These are phyloP conservation scores for Lentithecium fluviatile DNA, from an alignment of 495 filamentous ascomycete species.

Conservation along the genomic window DNA sequence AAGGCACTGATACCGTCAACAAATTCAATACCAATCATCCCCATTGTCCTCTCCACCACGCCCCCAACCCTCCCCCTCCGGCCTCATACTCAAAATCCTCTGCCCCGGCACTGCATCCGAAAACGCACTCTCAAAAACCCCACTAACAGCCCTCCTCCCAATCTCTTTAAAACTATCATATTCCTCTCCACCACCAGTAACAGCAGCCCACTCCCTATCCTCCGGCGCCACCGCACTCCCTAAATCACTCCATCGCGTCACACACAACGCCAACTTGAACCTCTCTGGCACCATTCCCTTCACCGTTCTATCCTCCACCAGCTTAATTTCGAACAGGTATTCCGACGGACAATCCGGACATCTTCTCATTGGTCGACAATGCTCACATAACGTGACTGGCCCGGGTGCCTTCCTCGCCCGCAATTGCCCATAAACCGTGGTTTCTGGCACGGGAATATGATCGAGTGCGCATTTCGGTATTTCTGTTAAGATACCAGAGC, in stretches of 20 bases:
- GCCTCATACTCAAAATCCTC: constrained; percentile 57
- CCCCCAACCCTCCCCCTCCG: constrained; percentile 48
- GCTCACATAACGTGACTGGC: constrained; percentile 52
- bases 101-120: constrained; percentile 57
- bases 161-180: constrained; percentile 56
- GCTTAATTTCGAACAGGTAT: constrained; percentile 58
- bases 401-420: constrained; percentile 43
- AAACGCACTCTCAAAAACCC: constrained; percentile 57
- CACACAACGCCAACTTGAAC: constrained; percentile 59
- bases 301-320: constrained; percentile 51
- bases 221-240: constrained; percentile 52
- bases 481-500: constrained; percentile 57
- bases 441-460: constrained; percentile 50
- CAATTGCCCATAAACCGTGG: constrained; percentile 13
- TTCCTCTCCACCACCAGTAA: constrained; percentile 44
- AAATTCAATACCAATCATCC: constrained; percentile 53
- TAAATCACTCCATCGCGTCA: constrained; percentile 61
- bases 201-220: constrained; percentile 51
- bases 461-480: constrained; percentile 58
- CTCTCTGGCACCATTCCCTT: constrained; percentile 22
- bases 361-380: constrained; percentile 56
- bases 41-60: constrained; percentile 44
- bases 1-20: no score
- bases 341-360: constrained; percentile 62
- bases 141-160: constrained; percentile 53